Conservation (phyloP, 202 grass and related monocot species). For the Hordeum pubiflorum region DNA sequence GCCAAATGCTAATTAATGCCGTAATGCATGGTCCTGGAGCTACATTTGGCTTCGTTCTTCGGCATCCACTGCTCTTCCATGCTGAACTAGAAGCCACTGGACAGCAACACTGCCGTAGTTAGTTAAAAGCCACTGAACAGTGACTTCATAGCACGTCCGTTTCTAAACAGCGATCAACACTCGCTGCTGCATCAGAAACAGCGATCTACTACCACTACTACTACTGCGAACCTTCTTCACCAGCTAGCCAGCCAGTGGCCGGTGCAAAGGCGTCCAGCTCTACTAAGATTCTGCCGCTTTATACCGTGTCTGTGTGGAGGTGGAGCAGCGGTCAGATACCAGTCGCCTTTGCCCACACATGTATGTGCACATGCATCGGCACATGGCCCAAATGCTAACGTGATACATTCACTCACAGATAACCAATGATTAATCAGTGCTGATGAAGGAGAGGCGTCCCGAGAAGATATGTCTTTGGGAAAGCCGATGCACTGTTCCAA, state of each 20-base stretch:
- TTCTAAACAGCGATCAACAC: neutral
- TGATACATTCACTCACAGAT: neutral
- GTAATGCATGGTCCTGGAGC: neutral
- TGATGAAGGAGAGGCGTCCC: neutral
- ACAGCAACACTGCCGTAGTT: slow-evolving; percentile 3
- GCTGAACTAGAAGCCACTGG: slow-evolving; percentile 3
- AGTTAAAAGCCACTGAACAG: slow-evolving; percentile 1
- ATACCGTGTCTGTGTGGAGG: neutral
- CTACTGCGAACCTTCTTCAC: slow-evolving; percentile 19
- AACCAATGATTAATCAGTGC: neutral
- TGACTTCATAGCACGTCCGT: neutral
- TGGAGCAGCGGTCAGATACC: slow-evolving; percentile 30
- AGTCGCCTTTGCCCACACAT: slow-evolving; percentile 9
- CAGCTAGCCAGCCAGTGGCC: neutral
- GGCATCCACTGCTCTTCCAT: neutral
- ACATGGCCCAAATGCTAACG: slow-evolving; percentile 30
- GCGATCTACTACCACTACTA: neutral
- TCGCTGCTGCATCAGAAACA: slow-evolving; percentile 6
- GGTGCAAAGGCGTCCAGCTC: slow-evolving; percentile 22
- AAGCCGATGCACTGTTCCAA: slow-evolving; percentile 29
- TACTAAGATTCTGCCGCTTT: slow-evolving; percentile 31
- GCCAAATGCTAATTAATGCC: neutral
- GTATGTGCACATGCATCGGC: slow-evolving; percentile 32
- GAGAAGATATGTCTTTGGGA: neutral
- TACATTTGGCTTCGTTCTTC: slow-evolving; percentile 14